Evolutionary conservation across 1,284 basidiomycete species (phyloP).

Genomic region (Ganoderma lucidum): DNA sequence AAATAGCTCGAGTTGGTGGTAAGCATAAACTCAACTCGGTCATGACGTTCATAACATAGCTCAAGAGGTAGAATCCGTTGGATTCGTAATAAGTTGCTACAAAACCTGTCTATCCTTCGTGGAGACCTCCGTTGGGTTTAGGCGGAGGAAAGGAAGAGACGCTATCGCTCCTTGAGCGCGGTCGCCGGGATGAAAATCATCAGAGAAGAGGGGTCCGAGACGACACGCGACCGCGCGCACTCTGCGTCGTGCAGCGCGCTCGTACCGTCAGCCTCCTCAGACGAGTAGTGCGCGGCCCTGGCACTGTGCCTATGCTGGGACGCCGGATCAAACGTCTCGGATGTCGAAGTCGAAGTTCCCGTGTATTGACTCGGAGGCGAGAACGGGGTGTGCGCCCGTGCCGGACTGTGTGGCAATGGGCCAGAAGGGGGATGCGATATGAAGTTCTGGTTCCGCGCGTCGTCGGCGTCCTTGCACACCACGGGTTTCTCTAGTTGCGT

Average conservation of each 20-base stretch:
- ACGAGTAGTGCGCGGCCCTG: background rate
- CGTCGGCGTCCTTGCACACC: constrained; percentile 6
- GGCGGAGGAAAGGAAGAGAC: background rate
- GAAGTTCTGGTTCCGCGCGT: background rate
- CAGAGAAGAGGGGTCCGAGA: background rate
- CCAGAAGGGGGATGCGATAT: background rate
- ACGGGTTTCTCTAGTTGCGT: constrained; percentile 24
- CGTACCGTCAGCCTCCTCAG: constrained; percentile 6
- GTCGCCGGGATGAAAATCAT: background rate
- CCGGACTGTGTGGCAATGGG: background rate
- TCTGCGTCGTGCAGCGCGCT: background rate
- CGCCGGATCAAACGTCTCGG: constrained; percentile 11
- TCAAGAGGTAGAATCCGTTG: background rate
- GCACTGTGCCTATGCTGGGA: constrained; percentile 14
- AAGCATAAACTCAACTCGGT: background rate
- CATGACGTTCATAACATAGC: background rate
- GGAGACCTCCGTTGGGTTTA: background rate
- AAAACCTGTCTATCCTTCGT: background rate
- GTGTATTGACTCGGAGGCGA: constrained; percentile 3
- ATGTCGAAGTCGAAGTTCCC: constrained; percentile 1
- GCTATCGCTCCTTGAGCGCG: background rate
- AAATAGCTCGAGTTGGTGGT: background rate
- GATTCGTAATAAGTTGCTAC: background rate
- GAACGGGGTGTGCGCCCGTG: constrained; percentile 6
- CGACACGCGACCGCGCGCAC: background rate